phyloP scores from a whole-genome alignment of 2,329 filamentous ascomycete species.

The Fusarium incarnatum region DNA sequence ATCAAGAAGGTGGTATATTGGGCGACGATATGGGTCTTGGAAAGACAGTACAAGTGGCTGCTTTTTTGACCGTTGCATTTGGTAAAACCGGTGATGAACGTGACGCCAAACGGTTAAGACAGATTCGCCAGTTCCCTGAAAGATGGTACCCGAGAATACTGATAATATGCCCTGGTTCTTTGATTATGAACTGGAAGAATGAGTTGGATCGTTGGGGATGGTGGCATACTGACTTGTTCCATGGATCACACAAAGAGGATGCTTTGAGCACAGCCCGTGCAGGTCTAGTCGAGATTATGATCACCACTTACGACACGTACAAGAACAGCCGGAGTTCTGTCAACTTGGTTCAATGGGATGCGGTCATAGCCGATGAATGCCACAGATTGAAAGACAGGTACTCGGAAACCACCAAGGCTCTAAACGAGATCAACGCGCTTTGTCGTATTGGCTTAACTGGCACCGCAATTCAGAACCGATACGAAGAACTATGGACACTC shows the following conservation, averaged over 20 bases:
- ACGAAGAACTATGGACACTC: constrained; percentile 95
- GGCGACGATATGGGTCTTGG: constrained; percentile 98
- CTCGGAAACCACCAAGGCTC: constrained; percentile 83
- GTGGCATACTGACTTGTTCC: constrained; percentile 89
- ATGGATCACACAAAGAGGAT: constrained; percentile 75
- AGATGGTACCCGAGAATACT: constrained; percentile 82
- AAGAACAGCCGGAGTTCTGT: constrained; percentile 77
- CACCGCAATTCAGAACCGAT: constrained; percentile 97
- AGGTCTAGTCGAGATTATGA: constrained; percentile 87
- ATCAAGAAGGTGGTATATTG: constrained; percentile 88
- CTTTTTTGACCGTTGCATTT: constrained; percentile 90
- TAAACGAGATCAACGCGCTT: constrained; percentile 90
- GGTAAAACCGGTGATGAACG: constrained; percentile 92
- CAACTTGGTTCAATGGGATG: constrained; percentile 92
- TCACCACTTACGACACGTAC: constrained; percentile 95
- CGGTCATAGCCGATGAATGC: constrained; percentile 93
- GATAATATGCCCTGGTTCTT: constrained; percentile 87
- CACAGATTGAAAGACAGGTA: constrained; percentile 85
- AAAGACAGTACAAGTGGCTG: constrained; percentile 96
- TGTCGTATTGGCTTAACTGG: constrained; percentile 94
- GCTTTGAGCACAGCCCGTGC: constrained; percentile 77
- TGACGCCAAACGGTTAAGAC: constrained; percentile 88
- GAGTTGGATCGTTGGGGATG: constrained; percentile 93
- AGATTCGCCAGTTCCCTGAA: constrained; percentile 73
- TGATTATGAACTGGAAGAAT: constrained; percentile 91